phyloP scores from a whole-genome alignment of 208 protist species.

The Wallacemonas sp. region DNA sequence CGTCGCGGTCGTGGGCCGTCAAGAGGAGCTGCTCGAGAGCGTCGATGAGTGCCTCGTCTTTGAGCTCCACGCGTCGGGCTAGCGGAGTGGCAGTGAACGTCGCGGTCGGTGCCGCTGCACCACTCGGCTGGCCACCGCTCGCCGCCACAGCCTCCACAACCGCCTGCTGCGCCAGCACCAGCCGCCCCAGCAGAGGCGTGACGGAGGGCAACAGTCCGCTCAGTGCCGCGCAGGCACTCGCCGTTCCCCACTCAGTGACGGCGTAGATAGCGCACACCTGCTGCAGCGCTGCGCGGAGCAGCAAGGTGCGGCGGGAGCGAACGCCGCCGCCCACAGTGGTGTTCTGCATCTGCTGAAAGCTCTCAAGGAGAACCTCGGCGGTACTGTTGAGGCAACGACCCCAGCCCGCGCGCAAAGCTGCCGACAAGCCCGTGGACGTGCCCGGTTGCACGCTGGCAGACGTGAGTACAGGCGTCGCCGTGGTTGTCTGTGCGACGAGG shows the following conservation, averaged over 20 bases:
- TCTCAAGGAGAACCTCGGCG: background rate
- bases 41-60: constrained; percentile 6
- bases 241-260: background rate
- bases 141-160: background rate
- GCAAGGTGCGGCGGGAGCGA: constrained; percentile 16
- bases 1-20: background rate
- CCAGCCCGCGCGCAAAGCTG: background rate
- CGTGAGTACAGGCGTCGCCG: too few relatives aligned
- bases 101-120: background rate
- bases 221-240: background rate
- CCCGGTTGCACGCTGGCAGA: too few relatives aligned
- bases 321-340: constrained; percentile 1
- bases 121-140: background rate
- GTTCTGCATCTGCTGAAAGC: constrained; percentile 1
- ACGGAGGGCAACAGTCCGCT: background rate
- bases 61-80: background rate
- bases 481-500: constrained; percentile 15
- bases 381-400: background rate
- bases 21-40: background rate
- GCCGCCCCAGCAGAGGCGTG: constrained; percentile 21
- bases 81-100: background rate
- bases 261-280: background rate
- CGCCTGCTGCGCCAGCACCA: constrained; percentile 12
- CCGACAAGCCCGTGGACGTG: background rate
- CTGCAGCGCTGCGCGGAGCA: constrained; percentile 6